Conservation (phyloP, 345 rosid genomes). For the Citrus maxima region DNA sequence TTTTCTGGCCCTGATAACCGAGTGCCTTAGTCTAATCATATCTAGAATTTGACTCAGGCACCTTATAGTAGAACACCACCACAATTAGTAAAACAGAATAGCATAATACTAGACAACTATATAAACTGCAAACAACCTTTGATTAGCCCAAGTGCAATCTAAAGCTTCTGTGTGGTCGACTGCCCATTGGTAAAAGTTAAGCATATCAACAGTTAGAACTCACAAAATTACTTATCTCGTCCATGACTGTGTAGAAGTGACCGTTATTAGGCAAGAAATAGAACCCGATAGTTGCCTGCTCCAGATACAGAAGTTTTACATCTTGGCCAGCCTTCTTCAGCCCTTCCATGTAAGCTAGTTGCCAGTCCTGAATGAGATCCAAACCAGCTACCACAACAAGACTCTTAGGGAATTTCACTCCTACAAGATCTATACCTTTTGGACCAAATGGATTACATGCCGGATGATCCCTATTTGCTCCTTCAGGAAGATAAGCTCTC, state of each 20-base stretch:
- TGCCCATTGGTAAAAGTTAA: constrained; percentile 29
- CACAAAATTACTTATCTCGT: constrained; percentile 69
- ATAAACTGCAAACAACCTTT: constrained; percentile 29
- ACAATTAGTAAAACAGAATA: constrained; percentile 27
- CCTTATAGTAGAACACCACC: constrained; percentile 14
- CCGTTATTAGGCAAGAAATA: constrained; percentile 76
- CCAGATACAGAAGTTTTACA: constrained; percentile 63
- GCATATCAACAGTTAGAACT: constrained; percentile 30
- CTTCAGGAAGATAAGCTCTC: constrained; percentile 84
- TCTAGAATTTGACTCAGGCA: constrained; percentile 14
- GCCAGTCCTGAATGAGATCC: constrained; percentile 87
- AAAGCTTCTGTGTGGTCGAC: constrained; percentile 32
- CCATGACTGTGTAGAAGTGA: constrained; percentile 76
- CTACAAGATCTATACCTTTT: constrained; percentile 48
- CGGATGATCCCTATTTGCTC: constrained; percentile 79
- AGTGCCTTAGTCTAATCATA: constrained; percentile 16
- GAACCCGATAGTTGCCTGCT: constrained; percentile 84
- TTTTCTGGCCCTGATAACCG: constrained; percentile 17
- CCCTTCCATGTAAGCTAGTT: constrained; percentile 65
- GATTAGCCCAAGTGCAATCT: constrained; percentile 24
- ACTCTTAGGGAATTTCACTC: constrained; percentile 67
- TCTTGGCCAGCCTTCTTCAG: constrained; percentile 67
- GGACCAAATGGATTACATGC: constrained; percentile 90
- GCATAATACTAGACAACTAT: constrained; percentile 27
- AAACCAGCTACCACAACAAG: constrained; percentile 88